Base-by-base conservation (phyloP, 495 filamentous ascomycete species). In the Penicillium verhagenii region DNA sequence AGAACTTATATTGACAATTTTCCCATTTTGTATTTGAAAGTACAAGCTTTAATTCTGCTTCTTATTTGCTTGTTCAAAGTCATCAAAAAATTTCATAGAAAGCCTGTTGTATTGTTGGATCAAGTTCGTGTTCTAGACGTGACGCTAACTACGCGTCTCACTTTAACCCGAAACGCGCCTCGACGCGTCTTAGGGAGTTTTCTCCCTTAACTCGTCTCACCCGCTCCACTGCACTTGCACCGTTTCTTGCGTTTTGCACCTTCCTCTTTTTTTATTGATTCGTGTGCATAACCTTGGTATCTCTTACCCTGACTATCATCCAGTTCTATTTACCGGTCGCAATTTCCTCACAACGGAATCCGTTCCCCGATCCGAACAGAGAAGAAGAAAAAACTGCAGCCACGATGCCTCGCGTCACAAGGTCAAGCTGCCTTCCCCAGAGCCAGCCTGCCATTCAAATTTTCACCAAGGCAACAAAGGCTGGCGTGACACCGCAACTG, bases 391-490 rank as follows among this genome's bases (percentile, higher is more conserved):
- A 69, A 58, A 33, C 51, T 62, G 63, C 52, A 65, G 53, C 37
- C 52, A 59, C 69, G 61, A 76, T 76, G 73, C 70, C 70, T 59
- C 69, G 71, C 56, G 57, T 65, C 49, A 48, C 70, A 26, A 58
- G 66, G 55, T 55, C 58, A 42, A 54, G 65, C 63, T 40, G 65
- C 66, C 66, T 72, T 55, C 59, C 69, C 49, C 68, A 63, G 26
- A 53, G 51, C 8, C 74, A 74, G 52, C 57, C 57, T 20, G 66
- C 61, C 25, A 78, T 78, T 46, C 72, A 76, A 45, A 60, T 50
- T 53, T 78, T 78, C 51, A 62, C 71, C 61, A 69, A 71, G 66
- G 61, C 74, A 61, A 75, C 72, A 57, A 78, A 78, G 52, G 68
- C 73, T 2, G 73, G 74, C 10, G 48, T 71, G 25, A 38, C 56